Percentiles rank a stretch among this genome's conserved stretches.
These are phyloP conservation scores for Paramecium tetraurelia DNA, from an alignment of 73 alveolate species.

Conservation along the genomic window DNA sequence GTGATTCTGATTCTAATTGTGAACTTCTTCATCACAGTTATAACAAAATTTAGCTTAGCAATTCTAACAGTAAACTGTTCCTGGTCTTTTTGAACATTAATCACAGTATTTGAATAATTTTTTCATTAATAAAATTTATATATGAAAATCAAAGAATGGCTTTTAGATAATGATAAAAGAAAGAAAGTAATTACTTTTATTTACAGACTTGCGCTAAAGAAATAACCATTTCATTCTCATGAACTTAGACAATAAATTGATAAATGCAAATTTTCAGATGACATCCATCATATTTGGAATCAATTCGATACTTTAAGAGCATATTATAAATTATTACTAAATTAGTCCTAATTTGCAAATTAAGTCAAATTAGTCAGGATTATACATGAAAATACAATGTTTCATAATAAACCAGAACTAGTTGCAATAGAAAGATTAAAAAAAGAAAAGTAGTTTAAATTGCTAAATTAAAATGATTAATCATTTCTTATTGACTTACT, in stretches of 20 bases:
- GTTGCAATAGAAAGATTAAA: neutral
- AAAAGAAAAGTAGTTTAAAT: neutral
- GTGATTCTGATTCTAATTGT: neutral
- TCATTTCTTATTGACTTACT: neutral
- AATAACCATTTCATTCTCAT: neutral
- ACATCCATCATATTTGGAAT: neutral
- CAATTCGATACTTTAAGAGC: neutral
- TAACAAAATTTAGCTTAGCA: neutral
- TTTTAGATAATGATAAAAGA: neutral
- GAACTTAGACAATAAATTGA: neutral
- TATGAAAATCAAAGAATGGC: neutral
- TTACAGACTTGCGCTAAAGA: neutral
- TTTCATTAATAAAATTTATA: neutral
- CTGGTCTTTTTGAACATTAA: neutral
- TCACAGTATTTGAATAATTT: neutral
- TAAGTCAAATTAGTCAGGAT: neutral
- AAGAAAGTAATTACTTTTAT: neutral
- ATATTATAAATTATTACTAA: neutral
- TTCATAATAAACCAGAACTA: constrained; percentile 24
- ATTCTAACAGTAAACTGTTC: neutral
- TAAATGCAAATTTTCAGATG: neutral
- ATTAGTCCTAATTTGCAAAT: neutral
- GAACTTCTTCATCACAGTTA: neutral
- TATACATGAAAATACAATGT: neutral
- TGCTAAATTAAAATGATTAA: neutral